Base-by-base conservation (phyloP, 2,329 filamentous ascomycete species). In the Diaporthe sp. region DNA sequence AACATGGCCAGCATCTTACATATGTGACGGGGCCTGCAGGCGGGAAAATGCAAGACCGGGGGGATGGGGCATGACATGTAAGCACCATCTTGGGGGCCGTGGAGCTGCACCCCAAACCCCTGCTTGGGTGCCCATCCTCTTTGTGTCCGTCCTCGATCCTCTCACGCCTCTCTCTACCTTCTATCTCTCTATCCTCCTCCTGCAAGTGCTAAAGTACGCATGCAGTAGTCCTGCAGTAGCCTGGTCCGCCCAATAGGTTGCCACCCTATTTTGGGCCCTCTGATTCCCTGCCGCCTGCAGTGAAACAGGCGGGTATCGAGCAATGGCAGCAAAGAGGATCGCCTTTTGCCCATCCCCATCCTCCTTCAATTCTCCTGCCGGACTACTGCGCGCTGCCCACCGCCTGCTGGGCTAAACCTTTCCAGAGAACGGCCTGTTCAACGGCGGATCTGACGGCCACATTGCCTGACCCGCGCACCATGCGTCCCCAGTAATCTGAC, bases 81-180 rank as follows among this genome's bases (percentile, higher is more conserved):
- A 68, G 65, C 65, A 68, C 65, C 46, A 28, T 39, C 6, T 68
- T 68, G 65, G 65, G 65, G 65, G 65, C 65, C 65, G 65, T 53
- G 65, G 65, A 68, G 65, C 65, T 53, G 34, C 19, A 28, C 12
- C 53, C 31, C 39, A 31, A 28, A 39, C 25, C 31, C 44, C 44
- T 51, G 44, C 28, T 17, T 8, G 42, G 42, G 42, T 67, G 61
- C 59, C 59, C 39, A 28, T 61, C 22, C 58, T 10, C 22, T n/a
- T 5, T 15, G 19, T 25, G 42, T 15, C 34, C 34, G 34, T 34
- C 31, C 31, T 42, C 22, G 53, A 8, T 19, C 25, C 10, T 37
- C 28, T 42, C 51, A 19, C 19, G 7, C 12, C 44, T 46, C 25
- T 17, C 34, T 44, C 25, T 31, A 13, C 37, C 39, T 34, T 39